These are phyloP conservation scores for Termitomyces sp. DNA, from an alignment of 768 basidiomycete genomes.

Conservation along the genomic window DNA sequence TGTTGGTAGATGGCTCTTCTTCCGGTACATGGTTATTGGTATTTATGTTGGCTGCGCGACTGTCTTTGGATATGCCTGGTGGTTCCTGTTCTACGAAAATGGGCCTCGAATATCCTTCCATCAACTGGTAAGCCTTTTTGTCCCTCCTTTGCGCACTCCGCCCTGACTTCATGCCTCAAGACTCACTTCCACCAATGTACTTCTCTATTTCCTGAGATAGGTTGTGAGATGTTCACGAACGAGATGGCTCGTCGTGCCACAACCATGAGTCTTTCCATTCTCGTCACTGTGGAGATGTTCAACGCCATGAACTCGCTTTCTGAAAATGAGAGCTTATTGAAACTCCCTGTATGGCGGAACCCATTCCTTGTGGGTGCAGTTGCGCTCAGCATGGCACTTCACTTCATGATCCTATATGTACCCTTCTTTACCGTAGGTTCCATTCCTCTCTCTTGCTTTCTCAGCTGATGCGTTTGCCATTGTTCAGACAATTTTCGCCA, in stretches of 20 bases:
- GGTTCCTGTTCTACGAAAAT: conserved; percentile 88
- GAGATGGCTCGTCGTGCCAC: conserved; percentile 82
- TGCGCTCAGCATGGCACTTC: conserved; percentile 84
- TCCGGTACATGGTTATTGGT: conserved; percentile 92
- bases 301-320: conserved; percentile 98
- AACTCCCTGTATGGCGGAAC: conserved; percentile 92
- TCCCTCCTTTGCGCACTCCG: background rate
- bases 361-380: conserved; percentile 88
- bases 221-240: conserved; percentile 94
- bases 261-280: conserved; percentile 93
- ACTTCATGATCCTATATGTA: conserved; percentile 93
- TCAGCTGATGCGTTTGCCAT: background rate
- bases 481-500: conserved; percentile 74
- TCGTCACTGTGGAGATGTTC: conserved; percentile 96
- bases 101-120: conserved; percentile 93
- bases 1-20: conserved; percentile 89
- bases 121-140: conserved; percentile 63
- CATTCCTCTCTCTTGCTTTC: background rate
- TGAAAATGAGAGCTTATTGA: conserved; percentile 90
- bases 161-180: conserved; percentile 30
- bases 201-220: conserved; percentile 77
- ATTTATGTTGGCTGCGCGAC: conserved; percentile 93
- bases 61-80: conserved; percentile 98
- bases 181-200: conserved; percentile 96
- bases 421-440: conserved; percentile 87